Evolutionary conservation across 202 grass and related monocot genomes (phyloP).

Genomic region (Cymbopogon flexuosus): DNA sequence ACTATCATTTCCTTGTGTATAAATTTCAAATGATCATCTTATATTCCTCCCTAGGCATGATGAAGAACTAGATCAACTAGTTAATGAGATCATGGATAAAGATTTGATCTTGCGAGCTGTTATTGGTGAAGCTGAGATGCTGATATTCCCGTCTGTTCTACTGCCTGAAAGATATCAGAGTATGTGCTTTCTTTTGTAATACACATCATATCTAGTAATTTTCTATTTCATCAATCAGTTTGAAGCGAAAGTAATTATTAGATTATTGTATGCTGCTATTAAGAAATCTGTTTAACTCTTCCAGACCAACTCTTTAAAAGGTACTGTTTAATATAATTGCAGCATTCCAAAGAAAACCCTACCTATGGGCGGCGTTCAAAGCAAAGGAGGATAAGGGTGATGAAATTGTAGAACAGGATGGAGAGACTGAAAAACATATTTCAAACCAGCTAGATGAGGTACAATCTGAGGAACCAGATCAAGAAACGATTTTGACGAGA

Average conservation of each 20-base stretch:
- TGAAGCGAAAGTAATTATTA: background rate
- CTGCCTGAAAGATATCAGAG: conserved; percentile 50
- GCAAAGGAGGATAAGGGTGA: background rate
- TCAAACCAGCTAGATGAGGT: background rate
- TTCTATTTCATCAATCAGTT: background rate
- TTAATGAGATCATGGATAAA: conserved; percentile 45
- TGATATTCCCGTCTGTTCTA: conserved; percentile 63
- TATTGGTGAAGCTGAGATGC: conserved; percentile 50
- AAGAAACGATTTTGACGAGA: background rate
- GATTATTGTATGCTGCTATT: background rate
- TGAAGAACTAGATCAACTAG: conserved; percentile 30
- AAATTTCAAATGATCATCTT: background rate
- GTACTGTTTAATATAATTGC: background rate
- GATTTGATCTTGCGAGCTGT: conserved; percentile 44
- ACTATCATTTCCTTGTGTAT: background rate
- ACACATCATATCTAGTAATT: background rate
- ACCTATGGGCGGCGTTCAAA: conserved; percentile 62
- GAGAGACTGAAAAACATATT: background rate
- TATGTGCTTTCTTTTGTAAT: conserved; percentile 28
- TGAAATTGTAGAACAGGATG: background rate
- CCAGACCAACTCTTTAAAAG: background rate
- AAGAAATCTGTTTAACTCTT: background rate
- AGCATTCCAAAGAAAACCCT: conserved; percentile 54
- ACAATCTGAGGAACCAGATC: background rate
- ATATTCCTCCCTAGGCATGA: conserved; percentile 34